A percentile compares a stretch with the other conserved stretches of the same genome.
phyloP scores from a whole-genome alignment of 225 moss, liverwort and hornwort genomes.

The Polytrichum commune region DNA sequence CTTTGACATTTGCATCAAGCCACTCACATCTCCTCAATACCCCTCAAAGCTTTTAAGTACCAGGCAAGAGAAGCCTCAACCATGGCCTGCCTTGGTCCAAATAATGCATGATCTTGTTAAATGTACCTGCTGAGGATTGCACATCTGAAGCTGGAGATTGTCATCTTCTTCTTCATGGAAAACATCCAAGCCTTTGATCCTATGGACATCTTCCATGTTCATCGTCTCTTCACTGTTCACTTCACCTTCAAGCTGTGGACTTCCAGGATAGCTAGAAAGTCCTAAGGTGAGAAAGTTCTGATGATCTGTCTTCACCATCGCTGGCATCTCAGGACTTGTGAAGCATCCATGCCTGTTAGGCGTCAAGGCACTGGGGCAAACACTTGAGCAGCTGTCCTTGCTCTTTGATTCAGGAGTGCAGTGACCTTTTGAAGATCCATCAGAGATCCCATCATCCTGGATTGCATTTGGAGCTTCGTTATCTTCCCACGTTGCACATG shows the following conservation, averaged over 20 bases:
- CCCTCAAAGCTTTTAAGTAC: background rate
- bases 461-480: constrained; percentile 25
- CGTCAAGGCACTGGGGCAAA: constrained; percentile 54
- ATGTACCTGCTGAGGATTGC: constrained; percentile 41
- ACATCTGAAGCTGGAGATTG: constrained; percentile 51
- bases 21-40: background rate
- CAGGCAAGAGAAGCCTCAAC: background rate
- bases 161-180: constrained; percentile 31
- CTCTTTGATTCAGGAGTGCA: constrained; percentile 40
- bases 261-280: constrained; percentile 42
- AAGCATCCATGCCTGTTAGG: constrained; percentile 44
- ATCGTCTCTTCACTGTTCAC: constrained; percentile 30
- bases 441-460: constrained; percentile 26
- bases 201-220: constrained; percentile 22
- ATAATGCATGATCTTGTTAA: constrained; percentile 1
- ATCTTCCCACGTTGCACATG: constrained; percentile 57
- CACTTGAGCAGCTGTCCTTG: constrained; percentile 59
- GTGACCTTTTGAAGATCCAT: constrained; percentile 33
- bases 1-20: background rate
- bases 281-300: constrained; percentile 53
- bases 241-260: constrained; percentile 33
- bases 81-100: background rate
- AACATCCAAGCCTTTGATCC: constrained; percentile 19
- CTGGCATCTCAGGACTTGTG: constrained; percentile 44
- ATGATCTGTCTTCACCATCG: constrained; percentile 21